Base-by-base conservation (phyloP, 1,284 basidiomycete species). In the Sporisorium scitamineum region DNA sequence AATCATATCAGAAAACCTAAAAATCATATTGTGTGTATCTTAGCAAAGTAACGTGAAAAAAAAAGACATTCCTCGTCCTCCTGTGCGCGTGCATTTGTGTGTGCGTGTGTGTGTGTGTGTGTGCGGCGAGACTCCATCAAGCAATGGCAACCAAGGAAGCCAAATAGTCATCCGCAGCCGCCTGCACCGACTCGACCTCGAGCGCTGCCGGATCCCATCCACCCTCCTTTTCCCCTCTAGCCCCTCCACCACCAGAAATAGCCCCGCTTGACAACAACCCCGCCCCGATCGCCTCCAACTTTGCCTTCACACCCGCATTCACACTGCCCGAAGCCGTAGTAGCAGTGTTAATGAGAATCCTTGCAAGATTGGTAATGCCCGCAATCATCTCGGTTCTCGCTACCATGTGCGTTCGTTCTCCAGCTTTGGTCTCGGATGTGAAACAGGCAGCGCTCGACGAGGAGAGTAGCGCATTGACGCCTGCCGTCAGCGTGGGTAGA, bases 321-420 rank as follows among this genome's bases (percentile, higher is more conserved):
- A 22, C 39, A 1, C 27, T n/a, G 8, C 48, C 26, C 16, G 22
- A n/a, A 11, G 58, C 52, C 20, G 52, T 32, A 4, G 56, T 64
- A 7, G 54, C 44, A 7, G 66, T 42, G 26, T 74, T 70, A 24
- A 73, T 55, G 20, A 72, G 31, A 10, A 76, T 68, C 9, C 74
- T 45, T 22, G 71, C 53, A 0, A 70, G 58, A 13, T 69, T 78
- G 3, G 92, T 89, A 66, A 94, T 83, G 16, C 88, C 88, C 2
- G 89, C 88, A 42, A 90, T 89, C 91, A 94, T 94, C 78, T 91
- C 90, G 26, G 90, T 89, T 32, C 92, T 84, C 1, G 92, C 92
- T 13, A 91, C 91, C 54, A 80, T 83, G 80, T 92, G 91, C 52
- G 90, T 88, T 18, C 88, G 85, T 76, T 92, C 90, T 24, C 87